phyloP scores from a whole-genome alignment of 352 stramenopile genomes.

The Blastocystis sp. region DNA sequence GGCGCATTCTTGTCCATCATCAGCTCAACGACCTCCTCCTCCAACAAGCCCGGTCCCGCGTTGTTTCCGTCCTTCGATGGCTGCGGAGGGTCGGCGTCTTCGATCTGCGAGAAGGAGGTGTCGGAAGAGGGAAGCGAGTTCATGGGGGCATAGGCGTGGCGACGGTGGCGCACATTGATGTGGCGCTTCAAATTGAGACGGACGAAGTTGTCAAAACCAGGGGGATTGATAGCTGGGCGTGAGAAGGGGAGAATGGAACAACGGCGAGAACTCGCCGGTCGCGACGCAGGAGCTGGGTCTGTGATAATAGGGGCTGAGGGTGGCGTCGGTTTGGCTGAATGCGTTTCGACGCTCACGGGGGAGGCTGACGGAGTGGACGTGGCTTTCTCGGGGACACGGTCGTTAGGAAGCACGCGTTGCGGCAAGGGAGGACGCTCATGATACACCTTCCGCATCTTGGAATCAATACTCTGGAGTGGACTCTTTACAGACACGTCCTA shows the following conservation, averaged over 20 bases:
- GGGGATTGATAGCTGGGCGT: neutral
- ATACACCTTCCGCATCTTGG: constrained; percentile 36
- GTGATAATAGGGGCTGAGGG: no score
- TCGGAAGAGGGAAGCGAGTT: neutral
- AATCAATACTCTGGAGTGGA: neutral
- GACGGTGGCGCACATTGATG: constrained; percentile 11
- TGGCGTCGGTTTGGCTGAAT: no score
- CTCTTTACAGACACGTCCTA: no score
- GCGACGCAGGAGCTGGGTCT: no score
- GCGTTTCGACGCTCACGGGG: no score
- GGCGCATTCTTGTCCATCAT: neutral
- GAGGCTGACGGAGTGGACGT: no score
- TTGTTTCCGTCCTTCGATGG: neutral
- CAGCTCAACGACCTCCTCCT: constrained; percentile 22
- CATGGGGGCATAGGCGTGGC: neutral
- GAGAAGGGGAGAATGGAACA: no score
- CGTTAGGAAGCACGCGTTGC: neutral
- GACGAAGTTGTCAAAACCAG: neutral
- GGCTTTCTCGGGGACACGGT: no score
- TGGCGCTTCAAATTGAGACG: constrained; percentile 46
- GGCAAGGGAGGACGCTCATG: constrained; percentile 7
- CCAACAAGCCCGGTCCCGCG: neutral
- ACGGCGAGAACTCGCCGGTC: no score
- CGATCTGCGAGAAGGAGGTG: neutral
- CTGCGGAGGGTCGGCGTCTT: neutral